Conservation (phyloP, 345 rosid genomes). For the Dimocarpus longan region DNA sequence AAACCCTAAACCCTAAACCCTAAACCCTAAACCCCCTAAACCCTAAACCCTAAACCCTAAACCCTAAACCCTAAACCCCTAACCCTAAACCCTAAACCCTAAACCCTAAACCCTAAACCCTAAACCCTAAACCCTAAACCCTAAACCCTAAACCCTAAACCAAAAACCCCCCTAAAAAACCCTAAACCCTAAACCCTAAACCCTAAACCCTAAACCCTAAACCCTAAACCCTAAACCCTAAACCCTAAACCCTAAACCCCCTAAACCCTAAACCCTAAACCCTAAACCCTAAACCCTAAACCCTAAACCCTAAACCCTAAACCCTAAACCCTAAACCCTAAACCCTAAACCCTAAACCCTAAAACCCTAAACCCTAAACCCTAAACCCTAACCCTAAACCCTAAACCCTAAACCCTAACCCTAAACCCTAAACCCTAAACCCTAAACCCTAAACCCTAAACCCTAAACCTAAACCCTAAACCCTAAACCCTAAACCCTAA, state of each 20-base stretch:
- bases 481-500: no score
- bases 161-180: constrained; percentile 25
- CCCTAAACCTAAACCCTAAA: constrained; percentile 21
- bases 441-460: constrained; percentile 20
- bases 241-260: constrained; percentile 16
- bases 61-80: no score
- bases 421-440: constrained; percentile 18
- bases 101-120: no score
- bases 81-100: no score
- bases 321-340: constrained; percentile 22
- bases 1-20: no score
- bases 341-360: constrained; percentile 19
- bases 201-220: constrained; percentile 20
- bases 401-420: constrained; percentile 25
- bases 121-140: no score
- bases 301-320: constrained; percentile 16
- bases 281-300: constrained; percentile 20
- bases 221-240: constrained; percentile 11
- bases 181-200: constrained; percentile 20
- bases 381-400: constrained; percentile 16
- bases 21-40: no score
- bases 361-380: constrained; percentile 17
- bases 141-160: no score
- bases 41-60: no score
- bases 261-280: constrained; percentile 18